Evolutionary conservation across 345 rosid species (phyloP).

Genomic region (Hirschfeldia incana): DNA sequence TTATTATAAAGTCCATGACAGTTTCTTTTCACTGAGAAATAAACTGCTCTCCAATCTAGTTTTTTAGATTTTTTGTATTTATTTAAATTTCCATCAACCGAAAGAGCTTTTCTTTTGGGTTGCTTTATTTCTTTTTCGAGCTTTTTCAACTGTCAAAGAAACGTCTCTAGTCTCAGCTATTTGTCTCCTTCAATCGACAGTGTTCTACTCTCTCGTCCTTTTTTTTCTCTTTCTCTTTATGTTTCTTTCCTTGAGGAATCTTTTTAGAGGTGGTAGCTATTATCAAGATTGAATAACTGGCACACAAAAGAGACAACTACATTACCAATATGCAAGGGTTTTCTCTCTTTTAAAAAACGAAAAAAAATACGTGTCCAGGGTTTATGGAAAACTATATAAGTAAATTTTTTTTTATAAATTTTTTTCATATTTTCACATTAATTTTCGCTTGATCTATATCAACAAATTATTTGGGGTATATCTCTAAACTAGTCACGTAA

Average conservation of each 20-base stretch:
- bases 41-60: conserved; percentile 21
- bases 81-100: conserved; percentile 41
- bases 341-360: background rate
- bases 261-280: background rate
- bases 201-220: background rate
- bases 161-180: conserved; percentile 28
- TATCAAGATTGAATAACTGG: background rate
- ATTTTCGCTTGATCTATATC: background rate
- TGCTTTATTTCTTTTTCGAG: conserved; percentile 31
- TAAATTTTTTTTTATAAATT: background rate
- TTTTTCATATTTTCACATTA: background rate
- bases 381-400: background rate
- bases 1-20: conserved; percentile 16
- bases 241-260: conserved; percentile 20
- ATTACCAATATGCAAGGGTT: background rate
- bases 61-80: conserved; percentile 16
- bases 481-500: background rate
- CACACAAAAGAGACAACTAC: background rate
- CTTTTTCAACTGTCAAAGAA: conserved; percentile 38
- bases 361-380: background rate
- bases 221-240: background rate
- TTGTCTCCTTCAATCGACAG: conserved; percentile 19
- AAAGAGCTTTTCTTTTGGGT: conserved; percentile 37
- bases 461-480: background rate
- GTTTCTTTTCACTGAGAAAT: conserved; percentile 18